Base-by-base conservation (phyloP, 169 alveolate genomes). In the Plasmodium inui region DNA sequence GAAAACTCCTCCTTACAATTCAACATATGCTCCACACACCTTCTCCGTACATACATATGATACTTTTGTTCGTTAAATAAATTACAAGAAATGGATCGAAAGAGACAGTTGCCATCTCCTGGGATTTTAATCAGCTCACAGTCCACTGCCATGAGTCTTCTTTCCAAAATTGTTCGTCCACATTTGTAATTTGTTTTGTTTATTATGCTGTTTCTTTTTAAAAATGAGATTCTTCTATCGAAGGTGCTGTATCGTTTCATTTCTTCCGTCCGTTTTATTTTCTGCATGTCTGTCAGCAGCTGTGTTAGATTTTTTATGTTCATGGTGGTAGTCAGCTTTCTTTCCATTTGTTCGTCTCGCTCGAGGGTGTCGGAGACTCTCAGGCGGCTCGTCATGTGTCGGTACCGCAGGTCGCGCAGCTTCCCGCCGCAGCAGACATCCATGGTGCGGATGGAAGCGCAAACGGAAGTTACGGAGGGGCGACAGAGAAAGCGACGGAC, bases 101-200 rank as follows among this genome's bases (percentile, higher is more conserved):
- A 96, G 72, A 86, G 93, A 50, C 97, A 96, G 76, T 96, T 96
- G 4, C 97, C 97, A 82, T 96, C 97, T 3, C 96, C 97, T 9
- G 57, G 71, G 3, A 88, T 53, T 28, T 73, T 39, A 30, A 96
- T 81, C 1, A 84, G 46, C 28, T 89, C 92, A 79, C 95, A 94
- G 1, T 95, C 96, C 8, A 96, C 74, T 32, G 96, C 79, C 28
- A 73, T 57, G 61, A 96, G 50, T 39, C 96, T 88, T 84, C 44
- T 88, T 81, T 96, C 96, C 37, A 95, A 84, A 34, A 95, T 73
- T 10, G 67, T 89, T 61, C 32, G 67, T 14, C 82, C 83, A 89
- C 39, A 44, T 19, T 61, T 55, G 50, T 73, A 41, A 84, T 67
- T 67, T 19, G 28, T 67, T 41, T 71, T 67, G 10, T 34, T 19